Evolutionary conservation across 345 rosid genomes (phyloP), one percentile per base, ranked within the genome.

Genomic region (Durio zibethinus): DNA sequence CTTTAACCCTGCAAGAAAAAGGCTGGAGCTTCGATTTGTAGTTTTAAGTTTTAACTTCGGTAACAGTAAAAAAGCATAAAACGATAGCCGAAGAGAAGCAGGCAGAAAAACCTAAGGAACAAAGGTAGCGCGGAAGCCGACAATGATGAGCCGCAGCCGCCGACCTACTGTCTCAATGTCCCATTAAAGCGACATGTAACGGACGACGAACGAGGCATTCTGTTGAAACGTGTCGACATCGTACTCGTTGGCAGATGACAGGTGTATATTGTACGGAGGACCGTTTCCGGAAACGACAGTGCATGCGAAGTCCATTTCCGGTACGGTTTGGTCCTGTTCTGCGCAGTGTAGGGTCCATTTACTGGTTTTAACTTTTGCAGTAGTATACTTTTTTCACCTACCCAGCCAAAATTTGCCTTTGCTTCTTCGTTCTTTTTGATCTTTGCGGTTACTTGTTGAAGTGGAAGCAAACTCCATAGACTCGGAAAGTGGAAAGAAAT

Each of bases 101-200:
- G 76, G 73, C 80, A 77, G 59, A 80, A 80, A 68, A 74, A 83
- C 81, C 82, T 83, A 77, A 69, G 76, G 79, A 75, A 65, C 29
- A 31, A 70, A 76, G 80, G 40, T 72, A 84, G 82, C 86, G 74
- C 74, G 81, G 68, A 64, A 71, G 83, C 76, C 76, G 87, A 90
- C 90, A 85, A 73, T 8, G 82, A 87, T 31, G 80, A 87, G 86
- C 85, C 86, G 87, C 81, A 87, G 85, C 84, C 82, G 91, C 88
- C 89, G 91, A 85, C 86, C 80, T 85, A 79, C 82, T 61, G 89
- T 82, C 76, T 29, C 53, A n/a, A 18, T 53, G 75, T 82, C 71
- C 82, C 31, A 18, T 60, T 88, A 89, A 76, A 90, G 87, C 80
- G 86, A 90, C 82, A 76, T 77, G 33, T 79, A 79, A 87, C 81